Conservation (phyloP, 345 rosid species). For the Dipteronia dyeriana region DNA sequence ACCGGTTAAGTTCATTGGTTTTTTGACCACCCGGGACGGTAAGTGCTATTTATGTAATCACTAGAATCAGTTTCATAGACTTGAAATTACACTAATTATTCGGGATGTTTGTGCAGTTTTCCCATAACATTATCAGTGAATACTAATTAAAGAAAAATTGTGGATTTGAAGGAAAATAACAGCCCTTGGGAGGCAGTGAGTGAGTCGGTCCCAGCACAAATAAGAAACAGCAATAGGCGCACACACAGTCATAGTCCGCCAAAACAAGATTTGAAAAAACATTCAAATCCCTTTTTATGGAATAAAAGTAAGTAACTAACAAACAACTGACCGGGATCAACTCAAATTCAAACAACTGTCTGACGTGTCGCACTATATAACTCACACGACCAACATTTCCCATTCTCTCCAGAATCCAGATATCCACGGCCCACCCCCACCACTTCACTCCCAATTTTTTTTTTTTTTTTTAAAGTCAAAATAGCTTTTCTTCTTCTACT, state of each 20-base stretch:
- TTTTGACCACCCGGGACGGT: too few relatives aligned
- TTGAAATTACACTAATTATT: too few relatives aligned
- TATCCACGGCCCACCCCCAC: neutral
- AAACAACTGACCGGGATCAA: neutral
- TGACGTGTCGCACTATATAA: conserved; percentile 9
- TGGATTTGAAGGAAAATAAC: too few relatives aligned
- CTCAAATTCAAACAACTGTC: conserved; percentile 12
- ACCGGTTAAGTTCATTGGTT: too few relatives aligned
- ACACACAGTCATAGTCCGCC: conserved; percentile 5
- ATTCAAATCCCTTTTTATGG: neutral
- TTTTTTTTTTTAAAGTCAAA: too few relatives aligned
- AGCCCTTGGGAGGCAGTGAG: too few relatives aligned
- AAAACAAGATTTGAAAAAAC: conserved; percentile 16
- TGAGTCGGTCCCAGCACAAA: neutral
- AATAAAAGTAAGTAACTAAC: neutral
- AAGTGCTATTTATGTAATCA: too few relatives aligned
- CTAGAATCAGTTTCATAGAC: too few relatives aligned
- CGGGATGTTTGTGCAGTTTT: too few relatives aligned
- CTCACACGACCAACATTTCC: conserved; percentile 8
- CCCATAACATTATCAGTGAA: too few relatives aligned
- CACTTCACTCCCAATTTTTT: neutral
- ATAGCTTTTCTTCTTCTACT: conserved; percentile 26
- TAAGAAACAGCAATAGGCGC: neutral
- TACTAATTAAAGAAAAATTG: too few relatives aligned
- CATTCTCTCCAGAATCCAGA: neutral